A percentile compares a stretch with the other conserved stretches of the same genome.
Evolutionary conservation across 768 basidiomycete species (phyloP).

Genomic region (Clavaria fumosa): DNA sequence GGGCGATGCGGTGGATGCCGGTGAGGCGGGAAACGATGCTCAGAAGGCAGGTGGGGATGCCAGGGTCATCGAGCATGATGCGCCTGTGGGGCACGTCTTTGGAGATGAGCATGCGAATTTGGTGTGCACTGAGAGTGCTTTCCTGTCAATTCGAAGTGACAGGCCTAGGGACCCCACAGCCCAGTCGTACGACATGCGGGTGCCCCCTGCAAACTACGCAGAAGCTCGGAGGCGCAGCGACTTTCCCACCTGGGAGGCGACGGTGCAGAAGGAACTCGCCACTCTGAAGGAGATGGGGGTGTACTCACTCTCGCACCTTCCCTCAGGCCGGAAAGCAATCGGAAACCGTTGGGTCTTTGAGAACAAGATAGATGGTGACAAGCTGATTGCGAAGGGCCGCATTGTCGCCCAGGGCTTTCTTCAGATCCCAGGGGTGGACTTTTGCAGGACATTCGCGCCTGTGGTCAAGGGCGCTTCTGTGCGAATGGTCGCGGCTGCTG

Average conservation of each 20-base stretch:
- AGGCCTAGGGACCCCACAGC: not conserved
- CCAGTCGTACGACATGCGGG: constrained; percentile 7
- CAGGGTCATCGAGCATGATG: too few species aligned
- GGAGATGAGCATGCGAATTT: not conserved
- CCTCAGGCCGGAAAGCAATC: constrained; percentile 18
- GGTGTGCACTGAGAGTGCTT: not conserved
- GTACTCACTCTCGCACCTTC: too few species aligned
- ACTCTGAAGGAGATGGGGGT: constrained; percentile 10
- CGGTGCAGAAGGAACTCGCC: constrained; percentile 13
- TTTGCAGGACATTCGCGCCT: constrained; percentile 20
- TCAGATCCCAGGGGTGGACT: constrained; percentile 20
- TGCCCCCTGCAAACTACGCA: constrained; percentile 10
- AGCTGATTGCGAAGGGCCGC: constrained; percentile 18
- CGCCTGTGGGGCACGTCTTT: constrained; percentile 2
- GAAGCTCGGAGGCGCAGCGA: constrained; percentile 13
- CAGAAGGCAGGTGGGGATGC: too few species aligned
- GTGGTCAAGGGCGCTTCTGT: too few species aligned
- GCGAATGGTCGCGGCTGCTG: too few species aligned
- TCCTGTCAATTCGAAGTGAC: constrained; percentile 3
- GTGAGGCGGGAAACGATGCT: too few species aligned
- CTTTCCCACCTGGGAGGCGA: constrained; percentile 12
- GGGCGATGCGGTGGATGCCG: too few species aligned
- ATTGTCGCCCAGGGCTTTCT: constrained; percentile 15
- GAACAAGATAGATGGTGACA: constrained; percentile 23
- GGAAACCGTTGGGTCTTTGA: constrained; percentile 21